Evolutionary conservation across 768 basidiomycete species (phyloP), one percentile per base, ranked within the genome.

Genomic region (Hydnum rufescens): DNA sequence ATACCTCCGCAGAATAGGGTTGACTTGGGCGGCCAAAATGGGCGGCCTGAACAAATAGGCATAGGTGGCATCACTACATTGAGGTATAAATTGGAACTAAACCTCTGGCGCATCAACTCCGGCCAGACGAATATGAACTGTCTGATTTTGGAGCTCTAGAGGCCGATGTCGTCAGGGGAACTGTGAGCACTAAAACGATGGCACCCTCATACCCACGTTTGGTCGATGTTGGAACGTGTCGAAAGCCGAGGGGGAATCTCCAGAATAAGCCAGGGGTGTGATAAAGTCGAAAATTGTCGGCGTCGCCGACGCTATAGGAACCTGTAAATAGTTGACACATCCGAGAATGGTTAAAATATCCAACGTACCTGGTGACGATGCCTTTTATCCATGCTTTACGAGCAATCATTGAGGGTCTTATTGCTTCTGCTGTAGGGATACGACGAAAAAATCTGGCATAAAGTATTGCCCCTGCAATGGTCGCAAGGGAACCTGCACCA

Each of bases 71-170:
- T 31, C 22, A 25, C 13, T 44, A 29, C 58, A 13, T 3, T 26
- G 18, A 13, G n/a, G 51, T 4, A 19, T 28, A 19, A 18, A 22
- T 3, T 0, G 49, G 23, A 29, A 3, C 23, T 54, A 4, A 4
- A 83, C 87, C 71, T 97, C 92, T 0, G 92, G 92, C 1, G 92
- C 92, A 62, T 97, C 92, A 3, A 89, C 77, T 0, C 87, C 92
- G 13, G 85, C 85, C 28, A 97, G 75, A 13, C 92, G 77, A 28
- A 97, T 77, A 60, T 85, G 81, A 18, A 96, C 69, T 1, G 92
- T 95, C 58, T 87, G 68, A 55, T 80, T 75, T 61, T 76, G 83
- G 46, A 92, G 68, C 0, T 76, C 88, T 87, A 57, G 3, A n/a
- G n/a, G n/a, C n/a, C n/a, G n/a, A n/a, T n/a, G n/a, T n/a, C n/a